These are phyloP conservation scores for Emergomyces orientalis DNA, from an alignment of 2,329 filamentous ascomycete species.

Conservation along the genomic window DNA sequence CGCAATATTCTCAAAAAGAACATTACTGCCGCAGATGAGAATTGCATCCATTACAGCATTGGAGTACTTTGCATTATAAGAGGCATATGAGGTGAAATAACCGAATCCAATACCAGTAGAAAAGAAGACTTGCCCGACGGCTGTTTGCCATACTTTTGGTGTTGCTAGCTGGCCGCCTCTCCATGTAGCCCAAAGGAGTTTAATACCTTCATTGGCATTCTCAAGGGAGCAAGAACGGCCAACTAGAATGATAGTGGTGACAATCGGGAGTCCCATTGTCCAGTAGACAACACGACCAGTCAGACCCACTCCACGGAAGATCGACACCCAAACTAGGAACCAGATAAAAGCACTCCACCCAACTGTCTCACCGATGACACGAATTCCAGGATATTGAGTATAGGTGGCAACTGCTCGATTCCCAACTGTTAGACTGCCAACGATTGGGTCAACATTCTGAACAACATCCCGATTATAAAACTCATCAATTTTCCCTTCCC, in stretches of 20 bases:
- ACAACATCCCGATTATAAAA: conserved; percentile 47
- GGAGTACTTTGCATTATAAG: conserved; percentile 48
- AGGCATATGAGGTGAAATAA: conserved; percentile 51
- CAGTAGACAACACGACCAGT: conserved; percentile 53
- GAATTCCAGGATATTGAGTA: conserved; percentile 40
- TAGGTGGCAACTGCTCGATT: conserved; percentile 36
- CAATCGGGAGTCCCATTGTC: conserved; percentile 52
- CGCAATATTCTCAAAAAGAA: conserved; percentile 47
- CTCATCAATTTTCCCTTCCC: conserved; percentile 42
- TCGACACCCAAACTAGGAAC: conserved; percentile 52
- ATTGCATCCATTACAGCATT: conserved; percentile 53
- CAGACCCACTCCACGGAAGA: conserved; percentile 50
- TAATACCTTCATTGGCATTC: conserved; percentile 46
- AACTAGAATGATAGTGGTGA: conserved; percentile 48
- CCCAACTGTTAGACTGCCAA: conserved; percentile 32
- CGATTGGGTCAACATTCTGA: conserved; percentile 38
- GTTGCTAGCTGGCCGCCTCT: conserved; percentile 42
- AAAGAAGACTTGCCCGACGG: conserved; percentile 52
- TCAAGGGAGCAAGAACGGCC: conserved; percentile 46
- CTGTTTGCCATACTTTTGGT: conserved; percentile 51
- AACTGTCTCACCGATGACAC: conserved; percentile 47
- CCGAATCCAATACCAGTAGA: conserved; percentile 51
- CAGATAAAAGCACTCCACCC: conserved; percentile 51
- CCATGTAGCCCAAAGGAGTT: conserved; percentile 42
- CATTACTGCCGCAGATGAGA: conserved; percentile 47